Evolutionary conservation across 768 basidiomycete genomes (phyloP).

Genomic region (Leccinum fibrillosum): DNA sequence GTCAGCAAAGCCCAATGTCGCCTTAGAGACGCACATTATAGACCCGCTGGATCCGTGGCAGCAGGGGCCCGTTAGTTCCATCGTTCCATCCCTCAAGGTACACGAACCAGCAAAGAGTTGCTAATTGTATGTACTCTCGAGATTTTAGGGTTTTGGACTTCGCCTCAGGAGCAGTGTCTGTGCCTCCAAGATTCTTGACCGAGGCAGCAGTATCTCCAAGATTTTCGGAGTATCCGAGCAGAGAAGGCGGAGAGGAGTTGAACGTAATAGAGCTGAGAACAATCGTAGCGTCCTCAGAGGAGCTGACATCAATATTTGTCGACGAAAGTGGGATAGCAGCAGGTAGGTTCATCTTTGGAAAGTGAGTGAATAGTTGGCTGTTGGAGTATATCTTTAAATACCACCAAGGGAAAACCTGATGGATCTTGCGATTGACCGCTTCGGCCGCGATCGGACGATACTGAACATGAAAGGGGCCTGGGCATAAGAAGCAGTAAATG

Average conservation of each 20-base stretch:
- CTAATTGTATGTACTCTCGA: slow-evolving; percentile 44
- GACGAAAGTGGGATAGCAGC: neutral
- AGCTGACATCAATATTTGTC: neutral
- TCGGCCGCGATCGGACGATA: neutral
- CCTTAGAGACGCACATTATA: slow-evolving; percentile 37
- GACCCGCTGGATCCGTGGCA: slow-evolving; percentile 66
- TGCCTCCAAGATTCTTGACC: neutral
- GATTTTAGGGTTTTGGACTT: slow-evolving; percentile 7
- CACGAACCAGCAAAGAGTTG: slow-evolving; percentile 51
- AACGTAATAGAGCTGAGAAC: slow-evolving; percentile 1
- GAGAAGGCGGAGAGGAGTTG: slow-evolving; percentile 1
- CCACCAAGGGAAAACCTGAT: neutral
- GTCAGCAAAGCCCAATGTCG: neutral
- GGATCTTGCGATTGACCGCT: neutral
- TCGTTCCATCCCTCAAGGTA: slow-evolving; percentile 80
- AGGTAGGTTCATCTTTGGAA: slow-evolving; percentile 1
- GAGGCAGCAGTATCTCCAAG: neutral
- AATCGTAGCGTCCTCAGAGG: neutral
- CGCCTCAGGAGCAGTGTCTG: neutral
- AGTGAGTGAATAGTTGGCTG: neutral
- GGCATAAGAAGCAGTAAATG: neutral
- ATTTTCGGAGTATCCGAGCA: slow-evolving; percentile 2
- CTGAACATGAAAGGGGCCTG: neutral
- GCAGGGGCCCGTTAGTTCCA: slow-evolving; percentile 66
- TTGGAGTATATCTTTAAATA: slow-evolving; percentile 1